Conservation (phyloP, 1,284 basidiomycete species). For the Lentinula novae-zelandiae region DNA sequence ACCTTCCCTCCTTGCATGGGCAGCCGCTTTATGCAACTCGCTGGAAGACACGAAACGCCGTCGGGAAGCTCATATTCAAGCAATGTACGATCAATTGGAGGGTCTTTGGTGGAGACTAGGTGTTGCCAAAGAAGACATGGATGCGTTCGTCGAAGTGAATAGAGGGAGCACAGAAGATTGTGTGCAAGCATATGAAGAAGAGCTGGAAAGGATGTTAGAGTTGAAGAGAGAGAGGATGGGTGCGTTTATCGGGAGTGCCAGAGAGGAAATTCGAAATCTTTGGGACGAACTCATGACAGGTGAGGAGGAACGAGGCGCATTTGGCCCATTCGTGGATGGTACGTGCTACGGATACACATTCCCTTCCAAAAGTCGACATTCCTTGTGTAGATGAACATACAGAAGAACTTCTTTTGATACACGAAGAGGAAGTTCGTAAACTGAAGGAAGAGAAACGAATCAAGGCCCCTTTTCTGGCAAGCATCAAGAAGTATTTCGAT, state of each 20-base stretch:
- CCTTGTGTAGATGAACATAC: conserved; percentile 73
- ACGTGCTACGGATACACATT: conserved; percentile 21
- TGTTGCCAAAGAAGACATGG: conserved; percentile 69
- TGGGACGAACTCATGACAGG: conserved; percentile 89
- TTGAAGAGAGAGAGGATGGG: conserved; percentile 87
- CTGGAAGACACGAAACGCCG: conserved; percentile 66
- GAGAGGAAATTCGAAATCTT: conserved; percentile 76
- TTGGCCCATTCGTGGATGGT: conserved; percentile 82
- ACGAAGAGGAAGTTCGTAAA: conserved; percentile 84
- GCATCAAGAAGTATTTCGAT: conserved; percentile 86
- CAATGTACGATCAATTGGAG: conserved; percentile 84
- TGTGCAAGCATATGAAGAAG: conserved; percentile 80
- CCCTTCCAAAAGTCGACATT: conserved; percentile 10
- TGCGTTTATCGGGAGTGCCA: conserved; percentile 79
- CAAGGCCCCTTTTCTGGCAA: conserved; percentile 75
- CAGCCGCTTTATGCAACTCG: conserved; percentile 48
- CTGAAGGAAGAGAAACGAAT: conserved; percentile 78
- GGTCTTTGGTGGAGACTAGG: conserved; percentile 78
- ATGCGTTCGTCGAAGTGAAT: conserved; percentile 76
- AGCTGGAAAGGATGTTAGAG: conserved; percentile 87
- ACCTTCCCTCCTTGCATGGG: conserved; percentile 61
- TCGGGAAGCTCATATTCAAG: conserved; percentile 76
- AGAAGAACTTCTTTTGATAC: conserved; percentile 83
- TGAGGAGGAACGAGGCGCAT: conserved; percentile 79
- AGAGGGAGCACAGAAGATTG: conserved; percentile 75